Conservation (phyloP, 164 flowering plant genomes). For the Berberis vulgaris region DNA sequence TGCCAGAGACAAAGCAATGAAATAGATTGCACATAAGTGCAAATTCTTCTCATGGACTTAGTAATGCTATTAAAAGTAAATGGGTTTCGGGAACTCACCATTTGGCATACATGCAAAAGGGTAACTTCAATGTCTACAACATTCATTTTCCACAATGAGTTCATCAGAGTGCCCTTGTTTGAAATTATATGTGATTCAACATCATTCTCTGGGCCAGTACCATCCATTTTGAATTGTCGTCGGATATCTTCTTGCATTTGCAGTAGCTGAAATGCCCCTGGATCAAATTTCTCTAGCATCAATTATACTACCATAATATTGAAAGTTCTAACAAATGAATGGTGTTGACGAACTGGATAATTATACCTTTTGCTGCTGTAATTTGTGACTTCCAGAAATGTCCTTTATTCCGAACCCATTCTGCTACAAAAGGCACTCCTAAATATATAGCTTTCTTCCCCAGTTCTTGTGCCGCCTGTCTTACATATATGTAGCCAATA, state of each 20-base stretch:
- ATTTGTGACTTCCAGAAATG: slow-evolving; percentile 86
- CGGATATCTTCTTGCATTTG: slow-evolving; percentile 75
- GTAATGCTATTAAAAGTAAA: neutral
- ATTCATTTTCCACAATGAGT: slow-evolving; percentile 84
- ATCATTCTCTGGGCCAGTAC: slow-evolving; percentile 42
- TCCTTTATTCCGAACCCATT: slow-evolving; percentile 92
- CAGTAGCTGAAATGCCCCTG: slow-evolving; percentile 88
- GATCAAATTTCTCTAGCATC: slow-evolving; percentile 7
- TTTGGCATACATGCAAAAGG: slow-evolving; percentile 80
- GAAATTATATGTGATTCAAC: slow-evolving; percentile 52
- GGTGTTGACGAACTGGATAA: neutral
- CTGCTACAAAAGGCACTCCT: slow-evolving; percentile 87
- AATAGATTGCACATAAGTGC: no score
- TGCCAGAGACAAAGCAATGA: no score
- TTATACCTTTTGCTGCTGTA: slow-evolving; percentile 85
- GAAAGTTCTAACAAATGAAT: neutral
- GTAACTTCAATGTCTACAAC: slow-evolving; percentile 93
- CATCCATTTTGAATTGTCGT: slow-evolving; percentile 48
- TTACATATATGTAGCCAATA: slow-evolving; percentile 75
- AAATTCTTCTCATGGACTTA: neutral
- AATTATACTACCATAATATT: neutral
- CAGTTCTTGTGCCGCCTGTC: slow-evolving; percentile 88
- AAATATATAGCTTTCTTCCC: slow-evolving; percentile 83
- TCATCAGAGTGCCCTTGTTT: slow-evolving; percentile 65
- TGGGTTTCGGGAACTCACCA: slow-evolving; percentile 36